These are phyloP conservation scores for Hordeum pubiflorum DNA, from an alignment of 202 grass and related monocot genomes.

Conservation along the genomic window DNA sequence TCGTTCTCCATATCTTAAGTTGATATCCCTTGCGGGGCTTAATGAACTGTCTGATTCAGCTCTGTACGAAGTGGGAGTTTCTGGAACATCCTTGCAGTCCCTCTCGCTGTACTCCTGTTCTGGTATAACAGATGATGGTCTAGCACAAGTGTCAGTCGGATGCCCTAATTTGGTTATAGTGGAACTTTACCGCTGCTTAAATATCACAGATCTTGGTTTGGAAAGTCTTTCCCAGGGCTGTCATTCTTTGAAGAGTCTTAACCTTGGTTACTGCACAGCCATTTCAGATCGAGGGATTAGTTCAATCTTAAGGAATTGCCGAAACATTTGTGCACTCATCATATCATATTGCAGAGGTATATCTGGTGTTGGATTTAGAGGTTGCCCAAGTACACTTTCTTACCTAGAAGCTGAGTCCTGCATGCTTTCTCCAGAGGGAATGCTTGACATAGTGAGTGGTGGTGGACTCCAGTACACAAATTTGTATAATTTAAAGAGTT, in stretches of 20 bases:
- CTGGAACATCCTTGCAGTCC: constrained; percentile 48
- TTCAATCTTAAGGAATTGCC: constrained; percentile 44
- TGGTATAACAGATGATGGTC: constrained; percentile 56
- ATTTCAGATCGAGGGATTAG: constrained; percentile 71
- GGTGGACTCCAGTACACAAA: constrained; percentile 67
- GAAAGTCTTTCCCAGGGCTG: constrained; percentile 56
- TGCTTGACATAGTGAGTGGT: constrained; percentile 41
- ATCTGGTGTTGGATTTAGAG: constrained; percentile 64
- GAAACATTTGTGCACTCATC: constrained; percentile 46
- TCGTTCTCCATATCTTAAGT: constrained; percentile 50
- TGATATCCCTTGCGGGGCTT: constrained; percentile 53
- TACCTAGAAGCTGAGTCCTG: constrained; percentile 85
- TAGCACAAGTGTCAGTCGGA: constrained; percentile 42
- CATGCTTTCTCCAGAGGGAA: constrained; percentile 55
- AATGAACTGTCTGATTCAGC: constrained; percentile 60
- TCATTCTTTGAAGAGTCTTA: constrained; percentile 63
- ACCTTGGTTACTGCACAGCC: constrained; percentile 41
- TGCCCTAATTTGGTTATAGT: constrained; percentile 76
- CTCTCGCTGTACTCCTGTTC: constrained; percentile 85
- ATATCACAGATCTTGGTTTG: constrained; percentile 67
- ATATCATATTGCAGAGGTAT: constrained; percentile 59
- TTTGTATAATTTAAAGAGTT: constrained; percentile 51
- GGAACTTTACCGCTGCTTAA: constrained; percentile 64
- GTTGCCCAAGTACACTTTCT: constrained; percentile 46
- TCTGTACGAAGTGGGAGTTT: constrained; percentile 31